phyloP scores from a whole-genome alignment of 805 yeast species.

The Zygosaccharomyces kombuchaensis region DNA sequence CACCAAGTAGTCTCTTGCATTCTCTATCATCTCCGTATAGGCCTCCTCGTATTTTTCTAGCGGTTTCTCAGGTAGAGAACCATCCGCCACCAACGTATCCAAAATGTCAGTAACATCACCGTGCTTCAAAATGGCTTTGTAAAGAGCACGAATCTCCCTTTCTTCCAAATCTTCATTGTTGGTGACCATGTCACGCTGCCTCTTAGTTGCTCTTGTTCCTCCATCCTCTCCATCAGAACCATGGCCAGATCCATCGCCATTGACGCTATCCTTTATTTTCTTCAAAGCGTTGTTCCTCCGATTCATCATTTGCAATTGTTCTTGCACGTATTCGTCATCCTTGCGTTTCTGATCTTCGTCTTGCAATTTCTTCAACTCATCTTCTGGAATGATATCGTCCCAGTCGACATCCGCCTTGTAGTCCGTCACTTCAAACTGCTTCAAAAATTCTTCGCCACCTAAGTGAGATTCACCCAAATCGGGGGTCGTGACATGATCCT shows the following conservation, averaged over 20 bases:
- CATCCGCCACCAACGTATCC: constrained; percentile 86
- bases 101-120: constrained; percentile 77
- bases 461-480: constrained; percentile 95
- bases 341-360: constrained; percentile 83
- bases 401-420: constrained; percentile 97
- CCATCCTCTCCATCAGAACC: constrained; percentile 39
- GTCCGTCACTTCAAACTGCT: constrained; percentile 97
- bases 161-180: constrained; percentile 65
- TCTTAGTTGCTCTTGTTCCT: constrained; percentile 38
- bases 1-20: constrained; percentile 56
- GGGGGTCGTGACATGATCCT: constrained; percentile 93
- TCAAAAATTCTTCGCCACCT: constrained; percentile 96
- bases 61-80: constrained; percentile 78
- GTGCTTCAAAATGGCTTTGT: constrained; percentile 71
- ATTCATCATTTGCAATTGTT: constrained; percentile 82
- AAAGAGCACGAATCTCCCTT: constrained; percentile 79
- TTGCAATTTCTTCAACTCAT: constrained; percentile 80
- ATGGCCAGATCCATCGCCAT: constrained; percentile 42
- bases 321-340: constrained; percentile 82
- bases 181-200: constrained; percentile 37
- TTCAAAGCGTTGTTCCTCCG: constrained; percentile 73
- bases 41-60: constrained; percentile 72
- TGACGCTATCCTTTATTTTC: constrained; percentile 44
- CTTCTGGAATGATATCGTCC: constrained; percentile 98
- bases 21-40: constrained; percentile 64